Conservation (phyloP, 176 grass and related monocot species). For the Phoenix roebelenii region DNA sequence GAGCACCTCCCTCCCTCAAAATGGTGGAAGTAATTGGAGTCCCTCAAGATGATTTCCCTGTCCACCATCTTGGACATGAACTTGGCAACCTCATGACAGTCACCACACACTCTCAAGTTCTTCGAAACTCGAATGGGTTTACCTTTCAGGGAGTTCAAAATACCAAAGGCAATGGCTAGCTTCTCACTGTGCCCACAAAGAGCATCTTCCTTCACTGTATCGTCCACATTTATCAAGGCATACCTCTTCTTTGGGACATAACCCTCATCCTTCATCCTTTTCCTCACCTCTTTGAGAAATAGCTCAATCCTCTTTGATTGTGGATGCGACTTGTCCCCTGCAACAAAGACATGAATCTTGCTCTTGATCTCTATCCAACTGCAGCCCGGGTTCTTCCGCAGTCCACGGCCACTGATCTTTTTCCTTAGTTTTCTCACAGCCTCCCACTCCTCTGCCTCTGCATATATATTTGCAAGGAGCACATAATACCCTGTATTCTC, state of each 20-base stretch:
- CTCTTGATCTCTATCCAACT: constrained; percentile 70
- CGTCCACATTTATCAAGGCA: constrained; percentile 43
- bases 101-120: constrained; percentile 49
- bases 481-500: constrained; percentile 75
- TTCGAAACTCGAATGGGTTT: constrained; percentile 49
- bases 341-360: constrained; percentile 53
- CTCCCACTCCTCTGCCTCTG: constrained; percentile 80
- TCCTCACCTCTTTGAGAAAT: constrained; percentile 43
- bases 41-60: constrained; percentile 52
- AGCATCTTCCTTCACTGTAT: constrained; percentile 31
- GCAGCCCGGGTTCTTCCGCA: constrained; percentile 45
- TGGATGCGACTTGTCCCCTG: constrained; percentile 44
- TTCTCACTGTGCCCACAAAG: constrained; percentile 84
- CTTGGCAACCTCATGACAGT: constrained; percentile 65
- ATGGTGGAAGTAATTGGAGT: constrained; percentile 64
- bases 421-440: constrained; percentile 56
- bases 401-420: constrained; percentile 34
- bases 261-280: constrained; percentile 49
- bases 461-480: constrained; percentile 78
- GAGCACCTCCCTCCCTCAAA: constrained; percentile 73
- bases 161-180: constrained; percentile 60
- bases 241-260: constrained; percentile 46
- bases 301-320: constrained; percentile 35
- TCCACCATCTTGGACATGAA: constrained; percentile 42
- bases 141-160: constrained; percentile 48